A percentile compares a stretch with the other conserved stretches of the same genome.
Conservation (phyloP, 2,329 filamentous ascomycete genomes). For the Thelonectria rubi region DNA sequence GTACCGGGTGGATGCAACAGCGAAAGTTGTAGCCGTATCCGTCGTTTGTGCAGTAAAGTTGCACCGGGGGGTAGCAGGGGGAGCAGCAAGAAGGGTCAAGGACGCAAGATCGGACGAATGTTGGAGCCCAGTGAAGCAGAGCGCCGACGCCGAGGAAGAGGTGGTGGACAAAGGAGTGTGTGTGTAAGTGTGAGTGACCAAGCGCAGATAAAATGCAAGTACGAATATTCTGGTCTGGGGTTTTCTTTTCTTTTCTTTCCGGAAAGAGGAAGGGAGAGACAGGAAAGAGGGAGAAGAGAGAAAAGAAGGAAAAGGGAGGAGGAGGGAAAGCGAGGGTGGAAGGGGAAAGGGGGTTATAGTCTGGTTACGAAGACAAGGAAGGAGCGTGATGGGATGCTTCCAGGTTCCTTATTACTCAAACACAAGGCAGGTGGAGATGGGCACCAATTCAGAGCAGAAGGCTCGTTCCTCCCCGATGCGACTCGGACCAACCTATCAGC, state of each 20-base stretch:
- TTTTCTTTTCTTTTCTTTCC: neutral
- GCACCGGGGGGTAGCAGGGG: too few species aligned
- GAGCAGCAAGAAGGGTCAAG: too few species aligned
- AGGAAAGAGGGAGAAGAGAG: constrained; percentile 15
- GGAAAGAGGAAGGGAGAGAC: constrained; percentile 24
- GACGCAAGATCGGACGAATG: neutral
- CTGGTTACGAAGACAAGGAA: constrained; percentile 24
- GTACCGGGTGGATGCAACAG: neutral
- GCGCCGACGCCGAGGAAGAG: neutral
- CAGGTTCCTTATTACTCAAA: constrained; percentile 9
- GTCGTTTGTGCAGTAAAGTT: too few species aligned
- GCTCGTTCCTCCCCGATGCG: neutral
- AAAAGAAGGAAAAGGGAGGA: constrained; percentile 32
- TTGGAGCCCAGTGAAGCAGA: constrained; percentile 5
- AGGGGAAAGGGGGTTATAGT: constrained; percentile 33
- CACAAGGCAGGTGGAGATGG: neutral
- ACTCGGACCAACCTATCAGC: too few species aligned
- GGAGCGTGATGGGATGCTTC: constrained; percentile 18
- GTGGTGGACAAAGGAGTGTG: constrained; percentile 4
- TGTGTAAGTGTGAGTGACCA: constrained; percentile 9
- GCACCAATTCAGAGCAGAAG: too few species aligned
- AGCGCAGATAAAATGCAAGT: constrained; percentile 9
- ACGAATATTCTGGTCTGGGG: too few species aligned
- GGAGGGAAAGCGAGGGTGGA: constrained; percentile 29
- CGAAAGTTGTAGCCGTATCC: too few species aligned